Conservation (phyloP, 345 rosid species). For the Eutrema yunnanense region DNA sequence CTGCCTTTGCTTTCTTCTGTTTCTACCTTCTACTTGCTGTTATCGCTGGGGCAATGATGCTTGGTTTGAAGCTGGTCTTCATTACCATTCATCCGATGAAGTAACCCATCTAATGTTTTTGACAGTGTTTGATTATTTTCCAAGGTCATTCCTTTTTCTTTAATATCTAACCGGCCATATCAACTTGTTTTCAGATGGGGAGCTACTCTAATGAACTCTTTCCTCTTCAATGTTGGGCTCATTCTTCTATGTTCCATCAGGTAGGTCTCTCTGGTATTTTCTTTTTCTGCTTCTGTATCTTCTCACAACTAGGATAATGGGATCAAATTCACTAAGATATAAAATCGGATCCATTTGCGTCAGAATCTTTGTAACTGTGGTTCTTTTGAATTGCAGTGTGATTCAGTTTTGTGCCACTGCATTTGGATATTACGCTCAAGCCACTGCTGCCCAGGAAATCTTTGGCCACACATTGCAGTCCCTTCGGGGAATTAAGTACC, state of each 20-base stretch:
- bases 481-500: constrained; percentile 87
- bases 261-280: constrained; percentile 30
- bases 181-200: constrained; percentile 76
- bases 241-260: constrained; percentile 94
- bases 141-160: not conserved
- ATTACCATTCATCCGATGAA: constrained; percentile 99
- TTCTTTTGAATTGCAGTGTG: constrained; percentile 55
- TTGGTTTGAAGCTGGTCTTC: constrained; percentile 91
- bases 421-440: constrained; percentile 97
- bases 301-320: not conserved
- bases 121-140: constrained; percentile 7
- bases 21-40: constrained; percentile 96
- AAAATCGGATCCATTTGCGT: not conserved
- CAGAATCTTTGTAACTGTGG: not conserved
- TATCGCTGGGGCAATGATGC: constrained; percentile 98
- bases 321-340: not conserved
- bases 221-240: constrained; percentile 96
- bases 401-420: constrained; percentile 95
- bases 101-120: constrained; percentile 36
- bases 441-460: constrained; percentile 98
- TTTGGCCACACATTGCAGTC: constrained; percentile 98
- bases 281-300: not conserved
- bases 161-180: constrained; percentile 24
- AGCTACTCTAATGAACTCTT: constrained; percentile 96
- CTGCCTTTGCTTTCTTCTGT: constrained; percentile 97